Evolutionary conservation across 306 rosid genomes (phyloP), one percentile per base, ranked within the genome.

Genomic region (Crataegus laevigata): DNA sequence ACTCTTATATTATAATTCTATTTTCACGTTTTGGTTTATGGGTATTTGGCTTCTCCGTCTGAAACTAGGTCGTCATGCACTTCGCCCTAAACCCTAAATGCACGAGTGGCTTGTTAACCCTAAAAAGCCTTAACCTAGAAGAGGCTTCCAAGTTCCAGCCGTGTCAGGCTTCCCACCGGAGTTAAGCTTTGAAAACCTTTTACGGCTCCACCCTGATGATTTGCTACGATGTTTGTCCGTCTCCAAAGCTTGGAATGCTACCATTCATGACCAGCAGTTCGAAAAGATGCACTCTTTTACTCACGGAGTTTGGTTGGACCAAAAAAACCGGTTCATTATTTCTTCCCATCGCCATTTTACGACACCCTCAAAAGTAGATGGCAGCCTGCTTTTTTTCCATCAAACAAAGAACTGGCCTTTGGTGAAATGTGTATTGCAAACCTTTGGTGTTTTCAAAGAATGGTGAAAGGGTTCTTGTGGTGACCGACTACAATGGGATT

Each of bases 1-100:
- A 17, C 21, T 5, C 7, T 0, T 34, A 0, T 6, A 1, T 34
- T 34, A 6, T 34, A 1, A 34, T 0, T 0, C 8, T 1, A 15
- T 47, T 47, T 47, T 47, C 21, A 47, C 6, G 54, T 47, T 47
- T 47, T 15, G 52, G 19, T 6, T 14, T 45, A 4, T 2, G 19
- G 19, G 1, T 47, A 47, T 47, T 47, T 47, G 54, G 54, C 21
- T 5, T 0, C 19, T 47, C 4, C 3, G 2, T 47, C 54, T 17
- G 17, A 15, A 0, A 47, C 54, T 47, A 21, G 19, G 21, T 15
- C 54, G 21, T 47, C 54, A 6, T 14, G 54, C 54, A 47, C 54
- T 47, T 47, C 21, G 15, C 21, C 54, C 21, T 50, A 50, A 50
- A 50, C 8, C 54, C 54, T 50, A 15, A 50, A 17, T 50, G 21